Evolutionary conservation across 208 protist genomes (phyloP).

Genomic region (Trypanosoma lewisi): DNA sequence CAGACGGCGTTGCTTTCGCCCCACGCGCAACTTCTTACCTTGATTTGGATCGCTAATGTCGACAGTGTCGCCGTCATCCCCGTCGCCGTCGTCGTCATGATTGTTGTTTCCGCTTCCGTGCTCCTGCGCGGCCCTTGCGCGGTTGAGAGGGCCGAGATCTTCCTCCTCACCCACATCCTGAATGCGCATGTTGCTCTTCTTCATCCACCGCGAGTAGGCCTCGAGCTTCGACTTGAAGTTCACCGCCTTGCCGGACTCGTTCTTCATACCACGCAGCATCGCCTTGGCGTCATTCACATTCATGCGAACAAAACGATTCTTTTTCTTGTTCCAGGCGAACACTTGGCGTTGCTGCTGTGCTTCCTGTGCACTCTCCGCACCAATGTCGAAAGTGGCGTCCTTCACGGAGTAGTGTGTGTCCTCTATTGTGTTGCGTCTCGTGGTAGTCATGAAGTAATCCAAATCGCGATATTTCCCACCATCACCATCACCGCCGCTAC

Average conservation of each 20-base stretch:
- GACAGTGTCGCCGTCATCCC: slow-evolving; percentile 52
- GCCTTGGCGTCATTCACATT: slow-evolving; percentile 90
- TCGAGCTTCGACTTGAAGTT: slow-evolving; percentile 91
- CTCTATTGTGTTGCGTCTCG: slow-evolving; percentile 63
- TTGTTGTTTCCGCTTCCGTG: slow-evolving; percentile 1
- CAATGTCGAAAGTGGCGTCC: slow-evolving; percentile 86
- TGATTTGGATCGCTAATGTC: slow-evolving; percentile 91
- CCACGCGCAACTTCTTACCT: slow-evolving; percentile 89
- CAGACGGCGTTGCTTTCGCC: slow-evolving; percentile 77
- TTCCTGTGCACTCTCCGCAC: slow-evolving; percentile 81
- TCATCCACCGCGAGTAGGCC: slow-evolving; percentile 84
- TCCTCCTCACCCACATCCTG: slow-evolving; percentile 91
- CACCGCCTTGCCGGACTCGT: slow-evolving; percentile 91
- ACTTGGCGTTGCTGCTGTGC: slow-evolving; percentile 84
- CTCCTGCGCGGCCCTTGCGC: slow-evolving; percentile 51
- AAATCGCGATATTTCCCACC: slow-evolving; percentile 66
- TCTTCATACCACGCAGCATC: slow-evolving; percentile 85
- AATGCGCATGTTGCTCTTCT: slow-evolving; percentile 92
- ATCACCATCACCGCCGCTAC: slow-evolving; percentile 38
- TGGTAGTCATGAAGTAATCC: slow-evolving; percentile 75
- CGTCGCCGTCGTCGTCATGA: slow-evolving; percentile 28
- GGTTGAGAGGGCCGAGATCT: slow-evolving; percentile 73
- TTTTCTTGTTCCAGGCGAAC: slow-evolving; percentile 92
- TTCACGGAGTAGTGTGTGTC: slow-evolving; percentile 87
- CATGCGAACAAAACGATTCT: slow-evolving; percentile 91